Evolutionary conservation across 306 rosid genomes (phyloP).

Genomic region (Lupinus albus): DNA sequence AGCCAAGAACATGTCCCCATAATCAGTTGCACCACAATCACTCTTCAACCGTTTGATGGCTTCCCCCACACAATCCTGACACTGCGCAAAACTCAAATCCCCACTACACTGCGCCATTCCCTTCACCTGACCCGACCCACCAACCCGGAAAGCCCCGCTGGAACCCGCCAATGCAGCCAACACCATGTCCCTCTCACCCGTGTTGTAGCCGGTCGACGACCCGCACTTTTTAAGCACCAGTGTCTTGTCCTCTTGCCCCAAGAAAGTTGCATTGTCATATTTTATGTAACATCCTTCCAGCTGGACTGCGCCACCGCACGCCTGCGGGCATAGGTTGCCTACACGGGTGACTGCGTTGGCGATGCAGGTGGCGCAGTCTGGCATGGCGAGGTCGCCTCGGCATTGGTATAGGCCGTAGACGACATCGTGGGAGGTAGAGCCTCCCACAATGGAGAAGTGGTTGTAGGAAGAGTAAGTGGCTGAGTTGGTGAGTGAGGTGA

Average conservation of each 20-base stretch:
- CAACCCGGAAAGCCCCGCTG: constrained; percentile 64
- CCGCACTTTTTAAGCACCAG: constrained; percentile 82
- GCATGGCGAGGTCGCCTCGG: constrained; percentile 90
- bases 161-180: constrained; percentile 49
- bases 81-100: constrained; percentile 63
- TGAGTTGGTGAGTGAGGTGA: constrained; percentile 79
- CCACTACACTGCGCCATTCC: constrained; percentile 79
- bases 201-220: constrained; percentile 56
- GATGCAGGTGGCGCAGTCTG: constrained; percentile 77
- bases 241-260: constrained; percentile 79
- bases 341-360: constrained; percentile 54
- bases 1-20: constrained; percentile 74
- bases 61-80: constrained; percentile 69
- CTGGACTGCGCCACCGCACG: constrained; percentile 78
- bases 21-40: constrained; percentile 62
- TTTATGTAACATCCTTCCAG: constrained; percentile 82
- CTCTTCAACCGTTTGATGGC: constrained; percentile 68
- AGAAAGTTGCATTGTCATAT: constrained; percentile 68
- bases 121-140: constrained; percentile 65
- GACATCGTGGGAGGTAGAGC: constrained; percentile 52
- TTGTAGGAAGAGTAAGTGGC: constrained; percentile 87
- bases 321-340: constrained; percentile 51
- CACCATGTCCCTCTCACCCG: constrained; percentile 63
- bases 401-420: constrained; percentile 85
- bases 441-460: constrained; percentile 74